Percentiles rank a stretch among this genome's conserved stretches.
Conservation (phyloP, 148 eudicot species). For the Linanthus parryae region DNA sequence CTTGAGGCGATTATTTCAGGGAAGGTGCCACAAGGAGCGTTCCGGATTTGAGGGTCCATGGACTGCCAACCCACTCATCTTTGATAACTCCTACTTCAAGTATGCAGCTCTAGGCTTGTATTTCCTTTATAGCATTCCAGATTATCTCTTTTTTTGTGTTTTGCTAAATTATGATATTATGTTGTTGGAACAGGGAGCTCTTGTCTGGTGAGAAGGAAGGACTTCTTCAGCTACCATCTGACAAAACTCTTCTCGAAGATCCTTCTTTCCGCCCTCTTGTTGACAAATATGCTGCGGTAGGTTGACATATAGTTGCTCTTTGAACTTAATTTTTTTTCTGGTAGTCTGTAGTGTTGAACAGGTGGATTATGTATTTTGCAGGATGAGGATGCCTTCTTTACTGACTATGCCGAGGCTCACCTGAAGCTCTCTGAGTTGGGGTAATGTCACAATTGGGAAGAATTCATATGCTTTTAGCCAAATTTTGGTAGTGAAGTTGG, state of each 20-base stretch:
- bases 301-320: conserved; percentile 6
- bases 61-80: conserved; percentile 85
- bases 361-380: conserved; percentile 4
- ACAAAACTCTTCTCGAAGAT: conserved; percentile 79
- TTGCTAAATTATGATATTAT: not conserved
- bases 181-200: conserved; percentile 45
- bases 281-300: conserved; percentile 82
- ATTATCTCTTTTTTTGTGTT: not conserved
- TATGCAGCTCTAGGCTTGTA: conserved; percentile 18
- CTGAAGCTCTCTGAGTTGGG: conserved; percentile 79
- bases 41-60: conserved; percentile 97
- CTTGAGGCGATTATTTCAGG: conserved; percentile 29
- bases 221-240: conserved; percentile 79
- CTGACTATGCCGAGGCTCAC: conserved; percentile 72
- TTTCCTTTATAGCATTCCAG: not conserved
- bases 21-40: conserved; percentile 97
- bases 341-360: not conserved
- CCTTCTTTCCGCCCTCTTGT: conserved; percentile 73
- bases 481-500: not conserved
- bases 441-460: conserved; percentile 12
- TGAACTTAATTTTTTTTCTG: not conserved
- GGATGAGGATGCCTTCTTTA: conserved; percentile 81
- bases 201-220: conserved; percentile 83
- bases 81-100: conserved; percentile 87
- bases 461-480: not conserved